Percentiles rank a stretch among this genome's conserved stretches.
Conservation (phyloP, 23 red algal species). For the Agarophyton chilense region DNA sequence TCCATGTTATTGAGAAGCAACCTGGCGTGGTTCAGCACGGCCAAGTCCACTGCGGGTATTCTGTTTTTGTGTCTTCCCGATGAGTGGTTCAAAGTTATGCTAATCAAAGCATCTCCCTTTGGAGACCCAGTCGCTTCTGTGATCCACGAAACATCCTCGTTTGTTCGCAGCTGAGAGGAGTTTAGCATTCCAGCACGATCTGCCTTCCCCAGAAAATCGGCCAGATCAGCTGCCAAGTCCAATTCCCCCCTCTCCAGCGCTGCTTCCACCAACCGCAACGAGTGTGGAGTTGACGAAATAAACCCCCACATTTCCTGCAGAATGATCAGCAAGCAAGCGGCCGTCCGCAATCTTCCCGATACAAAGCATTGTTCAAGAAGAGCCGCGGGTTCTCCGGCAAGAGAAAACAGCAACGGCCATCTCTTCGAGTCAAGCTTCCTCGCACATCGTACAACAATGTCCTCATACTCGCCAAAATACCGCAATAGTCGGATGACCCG, state of each 20-base stretch:
- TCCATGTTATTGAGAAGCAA: constrained; percentile 69
- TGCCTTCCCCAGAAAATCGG: constrained; percentile 79
- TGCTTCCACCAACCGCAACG: constrained; percentile 83
- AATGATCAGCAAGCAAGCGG: constrained; percentile 89
- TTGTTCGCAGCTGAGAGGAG: constrained; percentile 56
- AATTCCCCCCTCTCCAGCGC: constrained; percentile 76
- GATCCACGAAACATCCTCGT: constrained; percentile 80
- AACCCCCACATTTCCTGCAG: constrained; percentile 97
- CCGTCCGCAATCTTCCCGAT: constrained; percentile 80
- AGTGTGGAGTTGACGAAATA: constrained; percentile 80
- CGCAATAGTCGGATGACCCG: constrained; percentile 76
- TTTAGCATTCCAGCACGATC: constrained; percentile 80
- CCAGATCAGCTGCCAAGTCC: constrained; percentile 68
- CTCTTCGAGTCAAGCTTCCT: constrained; percentile 92
- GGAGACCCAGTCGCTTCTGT: constrained; percentile 46
- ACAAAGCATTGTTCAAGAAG: constrained; percentile 96
- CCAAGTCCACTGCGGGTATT: constrained; percentile 78
- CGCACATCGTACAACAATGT: constrained; percentile 97
- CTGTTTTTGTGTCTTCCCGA: constrained; percentile 5
- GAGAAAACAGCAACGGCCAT: constrained; percentile 91
- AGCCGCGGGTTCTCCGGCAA: constrained; percentile 88
- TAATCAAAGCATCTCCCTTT: constrained; percentile 27
- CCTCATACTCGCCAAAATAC: constrained; percentile 99
- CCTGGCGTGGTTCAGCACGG: constrained; percentile 72
- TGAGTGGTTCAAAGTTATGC: constrained; percentile 12